phyloP scores from a whole-genome alignment of 1,284 basidiomycete species.

The Trametes pubescens region DNA sequence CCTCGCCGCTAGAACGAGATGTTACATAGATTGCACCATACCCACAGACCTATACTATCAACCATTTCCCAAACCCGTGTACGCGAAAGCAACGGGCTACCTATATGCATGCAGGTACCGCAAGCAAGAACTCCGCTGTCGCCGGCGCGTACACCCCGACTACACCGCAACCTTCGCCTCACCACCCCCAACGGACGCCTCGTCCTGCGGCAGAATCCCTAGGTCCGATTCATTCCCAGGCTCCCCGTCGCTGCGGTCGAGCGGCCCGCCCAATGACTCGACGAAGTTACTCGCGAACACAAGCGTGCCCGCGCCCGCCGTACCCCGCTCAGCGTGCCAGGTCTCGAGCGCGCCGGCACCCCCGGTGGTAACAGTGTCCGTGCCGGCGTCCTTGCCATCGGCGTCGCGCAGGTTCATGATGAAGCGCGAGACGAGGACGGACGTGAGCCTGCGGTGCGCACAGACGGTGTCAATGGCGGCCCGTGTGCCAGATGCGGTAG shows the following conservation, averaged over 20 bases:
- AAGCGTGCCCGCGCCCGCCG: neutral
- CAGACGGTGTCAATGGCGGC: neutral
- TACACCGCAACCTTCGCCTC: too few relatives aligned
- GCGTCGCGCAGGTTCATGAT: slow-evolving; percentile 21
- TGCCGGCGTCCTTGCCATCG: slow-evolving; percentile 11
- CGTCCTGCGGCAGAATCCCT: too few relatives aligned
- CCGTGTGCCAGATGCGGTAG: too few relatives aligned
- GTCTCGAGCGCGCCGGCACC: neutral
- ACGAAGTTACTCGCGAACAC: slow-evolving; percentile 8
- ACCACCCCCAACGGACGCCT: too few relatives aligned
- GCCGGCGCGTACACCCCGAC: too few relatives aligned
- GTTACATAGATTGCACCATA: too few relatives aligned
- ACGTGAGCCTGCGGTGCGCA: neutral
- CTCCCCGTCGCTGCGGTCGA: neutral
- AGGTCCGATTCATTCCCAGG: neutral
- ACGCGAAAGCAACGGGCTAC: too few relatives aligned
- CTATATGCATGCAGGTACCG: too few relatives aligned
- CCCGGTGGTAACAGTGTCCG: neutral
- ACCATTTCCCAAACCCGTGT: too few relatives aligned
- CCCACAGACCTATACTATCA: too few relatives aligned
- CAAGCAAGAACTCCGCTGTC: too few relatives aligned
- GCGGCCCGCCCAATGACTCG: slow-evolving; percentile 9
- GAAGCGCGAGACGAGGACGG: slow-evolving; percentile 19
- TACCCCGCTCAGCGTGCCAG: neutral
- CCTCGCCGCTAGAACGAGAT: too few relatives aligned